Percentiles rank a stretch among this genome's conserved stretches.
phyloP scores from a whole-genome alignment of 2,329 filamentous ascomycete species.

The Waltergamsia citrina region DNA sequence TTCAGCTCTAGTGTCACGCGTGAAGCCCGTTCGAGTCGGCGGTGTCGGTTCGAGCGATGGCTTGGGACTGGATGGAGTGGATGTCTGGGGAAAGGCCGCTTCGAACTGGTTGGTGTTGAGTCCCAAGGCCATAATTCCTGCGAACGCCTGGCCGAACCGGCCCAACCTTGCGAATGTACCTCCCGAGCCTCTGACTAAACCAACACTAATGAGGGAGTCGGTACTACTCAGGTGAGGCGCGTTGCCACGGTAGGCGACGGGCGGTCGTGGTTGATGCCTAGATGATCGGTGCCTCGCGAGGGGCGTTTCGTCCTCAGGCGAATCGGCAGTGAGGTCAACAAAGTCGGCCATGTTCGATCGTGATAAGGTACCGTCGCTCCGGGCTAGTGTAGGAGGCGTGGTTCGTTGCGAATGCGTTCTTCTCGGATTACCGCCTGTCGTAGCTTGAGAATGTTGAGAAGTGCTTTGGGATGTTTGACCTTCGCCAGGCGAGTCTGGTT shows the following conservation, averaged over 20 bases:
- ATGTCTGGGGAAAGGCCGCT: too few relatives aligned
- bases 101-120: too few relatives aligned
- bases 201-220: constrained; percentile 1
- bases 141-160: background rate
- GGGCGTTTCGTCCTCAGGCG: constrained; percentile 21
- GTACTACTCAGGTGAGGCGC: background rate
- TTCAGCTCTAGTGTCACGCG: constrained; percentile 48
- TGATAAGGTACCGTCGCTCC: constrained; percentile 28
- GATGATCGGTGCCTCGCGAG: background rate
- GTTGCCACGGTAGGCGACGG: constrained; percentile 5
- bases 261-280: constrained; percentile 3
- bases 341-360: constrained; percentile 13
- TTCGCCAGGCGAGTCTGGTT: constrained; percentile 35
- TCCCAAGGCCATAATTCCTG: background rate
- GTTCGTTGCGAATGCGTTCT: constrained; percentile 29
- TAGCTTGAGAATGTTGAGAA: background rate
- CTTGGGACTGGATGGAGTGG: constrained; percentile 1
- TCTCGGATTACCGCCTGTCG: constrained; percentile 23
- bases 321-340: constrained; percentile 44
- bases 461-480: background rate
- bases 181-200: constrained; percentile 1
- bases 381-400: constrained; percentile 30
- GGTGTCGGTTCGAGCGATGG: constrained; percentile 52
- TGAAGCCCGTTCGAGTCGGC: constrained; percentile 68
- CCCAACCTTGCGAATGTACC: background rate